Evolutionary conservation across 345 rosid genomes (phyloP).

Genomic region (Ceriops tagal): DNA sequence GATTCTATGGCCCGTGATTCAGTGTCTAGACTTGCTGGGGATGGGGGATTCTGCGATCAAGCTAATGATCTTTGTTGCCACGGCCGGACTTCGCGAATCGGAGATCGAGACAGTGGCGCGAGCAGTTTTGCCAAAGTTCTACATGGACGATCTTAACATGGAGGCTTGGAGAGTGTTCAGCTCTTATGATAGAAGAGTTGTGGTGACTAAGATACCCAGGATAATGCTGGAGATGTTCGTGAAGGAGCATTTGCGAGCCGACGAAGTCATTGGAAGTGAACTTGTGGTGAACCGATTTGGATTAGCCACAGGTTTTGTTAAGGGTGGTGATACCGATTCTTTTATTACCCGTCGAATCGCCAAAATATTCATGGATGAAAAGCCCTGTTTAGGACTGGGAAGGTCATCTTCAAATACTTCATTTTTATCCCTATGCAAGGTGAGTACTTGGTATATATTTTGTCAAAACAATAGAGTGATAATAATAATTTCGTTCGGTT

Average conservation of each 20-base stretch:
- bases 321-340: constrained; percentile 19
- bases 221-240: constrained; percentile 76
- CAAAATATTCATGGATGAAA: constrained; percentile 42
- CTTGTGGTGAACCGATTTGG: constrained; percentile 61
- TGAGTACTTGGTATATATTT: constrained; percentile 17
- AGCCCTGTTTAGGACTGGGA: constrained; percentile 57
- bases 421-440: constrained; percentile 64
- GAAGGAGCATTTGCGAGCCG: constrained; percentile 71
- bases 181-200: constrained; percentile 51
- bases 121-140: constrained; percentile 85
- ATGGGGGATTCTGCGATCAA: constrained; percentile 45
- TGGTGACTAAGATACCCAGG: constrained; percentile 69
- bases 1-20: constrained; percentile 62
- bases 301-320: constrained; percentile 55
- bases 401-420: constrained; percentile 26
- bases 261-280: constrained; percentile 73
- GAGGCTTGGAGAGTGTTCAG: constrained; percentile 73
- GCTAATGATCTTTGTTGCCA: constrained; percentile 64
- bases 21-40: constrained; percentile 46
- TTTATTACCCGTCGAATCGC: constrained; percentile 31
- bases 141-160: constrained; percentile 65
- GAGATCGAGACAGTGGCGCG: constrained; percentile 82
- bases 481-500: no score
- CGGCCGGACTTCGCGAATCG: constrained; percentile 48
- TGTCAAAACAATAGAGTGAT: no score